Evolutionary conservation across 2,329 filamentous ascomycete species (phyloP).

Genomic region (Sclerotinia glacialis): DNA sequence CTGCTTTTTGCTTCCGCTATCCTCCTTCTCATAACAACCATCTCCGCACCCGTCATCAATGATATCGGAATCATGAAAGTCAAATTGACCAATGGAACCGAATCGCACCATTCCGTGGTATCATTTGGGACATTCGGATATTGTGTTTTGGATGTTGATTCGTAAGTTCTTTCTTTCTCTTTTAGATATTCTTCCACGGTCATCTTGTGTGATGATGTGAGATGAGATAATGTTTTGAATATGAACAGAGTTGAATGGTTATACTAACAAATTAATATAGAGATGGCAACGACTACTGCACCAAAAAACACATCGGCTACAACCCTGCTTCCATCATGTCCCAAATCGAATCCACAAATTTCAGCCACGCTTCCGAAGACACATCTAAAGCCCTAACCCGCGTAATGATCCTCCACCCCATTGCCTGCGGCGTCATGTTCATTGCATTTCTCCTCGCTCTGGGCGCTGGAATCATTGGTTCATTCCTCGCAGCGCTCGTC

Average conservation of each 20-base stretch:
- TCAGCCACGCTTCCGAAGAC: constrained; percentile 43
- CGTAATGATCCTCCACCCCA: constrained; percentile 61
- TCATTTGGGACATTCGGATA: constrained; percentile 61
- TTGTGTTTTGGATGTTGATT: constrained; percentile 45
- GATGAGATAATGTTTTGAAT: not conserved
- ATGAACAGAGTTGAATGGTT: not conserved
- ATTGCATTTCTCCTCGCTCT: constrained; percentile 56
- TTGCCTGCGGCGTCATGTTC: constrained; percentile 57
- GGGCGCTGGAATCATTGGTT: constrained; percentile 51
- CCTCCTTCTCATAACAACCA: constrained; percentile 56
- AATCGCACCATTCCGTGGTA: constrained; percentile 42
- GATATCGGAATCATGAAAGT: constrained; percentile 54
- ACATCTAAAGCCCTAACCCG: constrained; percentile 52
- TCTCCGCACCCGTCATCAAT: constrained; percentile 58
- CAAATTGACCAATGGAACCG: constrained; percentile 42
- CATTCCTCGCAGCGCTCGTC: constrained; percentile 50
- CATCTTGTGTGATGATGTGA: not conserved
- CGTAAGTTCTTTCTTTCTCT: constrained; percentile 30
- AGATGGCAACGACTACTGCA: constrained; percentile 48
- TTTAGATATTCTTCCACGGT: not conserved
- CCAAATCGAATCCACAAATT: constrained; percentile 40
- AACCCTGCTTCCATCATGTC: constrained; percentile 48
- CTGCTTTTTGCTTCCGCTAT: constrained; percentile 54
- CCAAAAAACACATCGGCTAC: constrained; percentile 53
- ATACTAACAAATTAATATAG: constrained; percentile 18